A percentile compares a stretch with the other conserved stretches of the same genome.
phyloP scores from a whole-genome alignment of 352 stramenopile species.

The Sclerospora graminicola region DNA sequence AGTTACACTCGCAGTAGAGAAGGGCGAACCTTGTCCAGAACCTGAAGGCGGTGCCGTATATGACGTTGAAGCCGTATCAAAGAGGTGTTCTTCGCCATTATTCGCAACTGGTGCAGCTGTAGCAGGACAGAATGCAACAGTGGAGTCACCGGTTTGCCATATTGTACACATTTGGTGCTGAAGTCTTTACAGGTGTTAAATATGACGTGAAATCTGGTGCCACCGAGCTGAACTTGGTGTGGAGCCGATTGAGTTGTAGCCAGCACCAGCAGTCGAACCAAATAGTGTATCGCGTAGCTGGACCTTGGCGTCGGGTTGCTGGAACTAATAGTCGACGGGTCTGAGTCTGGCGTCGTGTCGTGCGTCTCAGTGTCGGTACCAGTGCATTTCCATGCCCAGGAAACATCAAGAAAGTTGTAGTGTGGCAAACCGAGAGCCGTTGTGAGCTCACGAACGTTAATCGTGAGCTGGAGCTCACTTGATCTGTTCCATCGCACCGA shows the following conservation, averaged over 20 bases:
- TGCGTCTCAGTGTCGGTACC: conserved; percentile 69
- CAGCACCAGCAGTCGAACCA: conserved; percentile 2
- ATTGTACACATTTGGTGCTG: conserved; percentile 34
- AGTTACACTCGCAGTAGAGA: conserved; percentile 21
- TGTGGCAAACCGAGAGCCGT: too few relatives aligned
- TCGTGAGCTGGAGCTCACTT: too few relatives aligned
- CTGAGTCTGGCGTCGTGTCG: conserved; percentile 41
- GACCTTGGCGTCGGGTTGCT: conserved; percentile 3
- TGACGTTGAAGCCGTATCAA: conserved; percentile 29
- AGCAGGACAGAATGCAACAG: conserved; percentile 45
- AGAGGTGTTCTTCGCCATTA: conserved; percentile 50
- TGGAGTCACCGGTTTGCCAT: conserved; percentile 31
- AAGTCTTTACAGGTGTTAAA: conserved; percentile 9
- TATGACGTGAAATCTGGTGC: conserved; percentile 4
- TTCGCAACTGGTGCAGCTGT: conserved; percentile 1
- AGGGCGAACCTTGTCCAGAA: conserved; percentile 8
- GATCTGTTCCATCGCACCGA: too few relatives aligned
- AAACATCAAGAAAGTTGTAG: too few relatives aligned
- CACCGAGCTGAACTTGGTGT: conserved; percentile 9
- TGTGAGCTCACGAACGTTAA: too few relatives aligned
- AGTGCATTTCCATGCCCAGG: conserved; percentile 67
- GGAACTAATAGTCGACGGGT: conserved; percentile 42
- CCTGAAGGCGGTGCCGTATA: conserved; percentile 8
- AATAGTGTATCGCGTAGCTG: conserved; percentile 4
- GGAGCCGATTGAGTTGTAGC: conserved; percentile 4